phyloP scores from a whole-genome alignment of 331 rosid genomes.

The Cydonia oblonga region DNA sequence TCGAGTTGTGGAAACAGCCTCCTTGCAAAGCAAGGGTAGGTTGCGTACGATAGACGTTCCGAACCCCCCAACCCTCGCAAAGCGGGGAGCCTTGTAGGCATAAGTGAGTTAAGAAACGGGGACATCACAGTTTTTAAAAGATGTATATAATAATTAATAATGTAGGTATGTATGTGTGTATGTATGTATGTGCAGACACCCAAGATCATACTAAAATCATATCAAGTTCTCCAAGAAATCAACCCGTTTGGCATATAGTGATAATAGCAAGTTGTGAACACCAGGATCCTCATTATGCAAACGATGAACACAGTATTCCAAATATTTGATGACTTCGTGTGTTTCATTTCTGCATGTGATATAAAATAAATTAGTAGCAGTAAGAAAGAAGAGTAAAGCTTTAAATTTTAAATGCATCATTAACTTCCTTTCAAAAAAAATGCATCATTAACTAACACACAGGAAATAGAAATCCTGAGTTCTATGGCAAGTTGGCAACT shows the following conservation, averaged over 20 bases:
- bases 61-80: too few relatives aligned
- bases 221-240: slow-evolving; percentile 10
- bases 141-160: not conserved
- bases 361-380: not conserved
- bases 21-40: too few relatives aligned
- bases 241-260: slow-evolving; percentile 95
- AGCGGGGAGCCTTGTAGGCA: too few relatives aligned
- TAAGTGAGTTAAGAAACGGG: too few relatives aligned
- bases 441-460: not conserved
- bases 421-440: too few relatives aligned
- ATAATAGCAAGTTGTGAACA: slow-evolving; percentile 87
- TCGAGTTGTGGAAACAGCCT: too few relatives aligned
- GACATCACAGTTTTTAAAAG: too few relatives aligned
- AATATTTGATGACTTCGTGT: slow-evolving; percentile 92
- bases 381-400: not conserved
- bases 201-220: not conserved
- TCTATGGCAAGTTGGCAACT: not conserved
- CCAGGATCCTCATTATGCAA: slow-evolving; percentile 98
- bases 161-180: not conserved
- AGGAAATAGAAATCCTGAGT: slow-evolving; percentile 1
- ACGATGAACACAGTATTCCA: slow-evolving; percentile 84
- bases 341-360: slow-evolving; percentile 81
- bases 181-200: not conserved
- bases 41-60: too few relatives aligned
- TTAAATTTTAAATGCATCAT: not conserved